Base-by-base conservation (phyloP, 805 yeast species). In the Candida wancherniae region DNA sequence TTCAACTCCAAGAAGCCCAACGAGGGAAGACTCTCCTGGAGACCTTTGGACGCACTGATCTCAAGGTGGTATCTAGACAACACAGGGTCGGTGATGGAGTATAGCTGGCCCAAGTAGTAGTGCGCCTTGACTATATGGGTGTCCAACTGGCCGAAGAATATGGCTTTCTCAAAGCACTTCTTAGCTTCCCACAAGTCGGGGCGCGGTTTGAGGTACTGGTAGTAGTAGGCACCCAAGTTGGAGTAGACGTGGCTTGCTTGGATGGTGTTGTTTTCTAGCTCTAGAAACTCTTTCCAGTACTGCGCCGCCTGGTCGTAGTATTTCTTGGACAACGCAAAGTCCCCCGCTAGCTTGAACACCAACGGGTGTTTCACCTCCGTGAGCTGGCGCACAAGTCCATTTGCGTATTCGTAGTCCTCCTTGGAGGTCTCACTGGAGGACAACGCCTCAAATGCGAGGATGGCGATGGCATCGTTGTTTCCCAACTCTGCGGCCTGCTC, bases 401-500 rank as follows among this genome's bases (percentile, higher is more conserved):
- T 71, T 0, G 95, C 95, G 50, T 80, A 70, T 2, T 45, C 44
- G 40, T 69, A 71, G 46, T 85, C 95, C 3, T 75, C 84, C 8
- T 57, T 50, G 0, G 64, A 36, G 2, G 42, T 29, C 6, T 33
- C 39, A 6, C 27, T 24, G n/a, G 29, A 27, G 7, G 41, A 34
- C 17, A 84, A 55, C 2, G 84, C 76, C 28, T 79, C 77, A 42
- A 79, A 85, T 3, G 90, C 76, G 13, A 88, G 53, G 9, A 84
- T 61, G 1, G 90, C 66, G 14, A 87, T 73, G 0, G 96, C 95
- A 54, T 86, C 85, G 40, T 77, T 73, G 46, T 82, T 76, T 1
- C 96, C 95, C 47, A 75, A 47, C 47, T 84, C 94, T 0, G 95
- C 95, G 9, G 95, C 85, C 30, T 70, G 71, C 37, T 86, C 94